phyloP scores from a whole-genome alignment of 306 rosid species.

The Dalbergia cochinchinensis region DNA sequence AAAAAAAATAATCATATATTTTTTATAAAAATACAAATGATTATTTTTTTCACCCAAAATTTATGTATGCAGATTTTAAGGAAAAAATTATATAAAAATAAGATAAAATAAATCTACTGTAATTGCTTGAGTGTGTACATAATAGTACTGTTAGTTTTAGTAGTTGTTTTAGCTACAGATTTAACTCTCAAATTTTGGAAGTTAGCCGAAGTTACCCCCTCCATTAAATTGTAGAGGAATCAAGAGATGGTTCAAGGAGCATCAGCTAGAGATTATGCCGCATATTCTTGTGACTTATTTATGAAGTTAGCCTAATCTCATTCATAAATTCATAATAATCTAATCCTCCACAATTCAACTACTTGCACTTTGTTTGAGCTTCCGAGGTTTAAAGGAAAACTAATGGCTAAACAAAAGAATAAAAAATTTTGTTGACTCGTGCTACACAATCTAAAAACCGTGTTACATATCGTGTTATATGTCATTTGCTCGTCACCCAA shows the following conservation, averaged over 20 bases:
- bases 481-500: conserved; percentile 44
- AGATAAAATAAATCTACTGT: not conserved
- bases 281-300: conserved; percentile 28
- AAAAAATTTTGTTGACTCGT: conserved; percentile 29
- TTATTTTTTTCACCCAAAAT: not conserved
- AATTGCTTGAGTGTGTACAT: not conserved
- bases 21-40: not conserved
- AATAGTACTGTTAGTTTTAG: not conserved
- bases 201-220: not conserved
- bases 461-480: not conserved
- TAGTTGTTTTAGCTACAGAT: not conserved
- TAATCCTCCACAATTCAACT: conserved; percentile 33
- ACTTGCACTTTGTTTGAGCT: not conserved
- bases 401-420: conserved; percentile 17
- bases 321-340: not conserved
- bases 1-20: too few relatives aligned
- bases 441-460: conserved; percentile 25
- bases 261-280: conserved; percentile 10
- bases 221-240: conserved; percentile 21
- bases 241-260: conserved; percentile 11
- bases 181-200: conserved; percentile 24
- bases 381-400: conserved; percentile 24
- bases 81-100: not conserved
- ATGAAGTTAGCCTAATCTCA: not conserved
- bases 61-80: not conserved